phyloP scores from a whole-genome alignment of 768 basidiomycete species.

The Cantharellus anzutake region DNA sequence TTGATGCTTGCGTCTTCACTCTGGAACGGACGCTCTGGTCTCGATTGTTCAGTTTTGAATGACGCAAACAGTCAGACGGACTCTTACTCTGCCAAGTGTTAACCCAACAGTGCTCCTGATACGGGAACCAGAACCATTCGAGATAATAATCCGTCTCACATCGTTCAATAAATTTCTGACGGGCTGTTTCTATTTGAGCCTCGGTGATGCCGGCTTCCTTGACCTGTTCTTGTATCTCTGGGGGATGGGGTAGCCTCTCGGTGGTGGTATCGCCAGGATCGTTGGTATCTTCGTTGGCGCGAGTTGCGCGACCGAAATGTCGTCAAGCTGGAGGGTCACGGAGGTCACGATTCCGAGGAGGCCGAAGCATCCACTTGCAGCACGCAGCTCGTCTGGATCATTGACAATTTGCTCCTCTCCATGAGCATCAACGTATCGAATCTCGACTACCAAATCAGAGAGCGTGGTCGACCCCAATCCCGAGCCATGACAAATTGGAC shows the following conservation, averaged over 20 bases:
- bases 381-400: constrained; percentile 13
- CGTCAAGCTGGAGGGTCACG: constrained; percentile 14
- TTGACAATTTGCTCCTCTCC: constrained; percentile 11
- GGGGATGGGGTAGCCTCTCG: constrained; percentile 10
- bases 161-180: constrained; percentile 11
- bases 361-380: constrained; percentile 15
- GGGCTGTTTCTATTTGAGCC: constrained; percentile 9
- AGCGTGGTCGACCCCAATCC: constrained; percentile 13
- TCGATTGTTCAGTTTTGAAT: too few relatives aligned
- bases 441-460: constrained; percentile 13
- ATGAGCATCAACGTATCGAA: constrained; percentile 15
- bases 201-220: constrained; percentile 6
- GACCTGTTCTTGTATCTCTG: constrained; percentile 1
- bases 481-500: constrained; percentile 15
- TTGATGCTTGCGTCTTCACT: neutral
- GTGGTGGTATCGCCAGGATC: constrained; percentile 14
- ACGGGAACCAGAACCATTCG: constrained; percentile 19
- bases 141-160: constrained; percentile 14
- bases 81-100: constrained; percentile 12
- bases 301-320: constrained; percentile 14
- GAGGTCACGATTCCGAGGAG: constrained; percentile 15
- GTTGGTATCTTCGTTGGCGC: constrained; percentile 11
- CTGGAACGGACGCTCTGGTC: too few relatives aligned
- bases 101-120: constrained; percentile 14
- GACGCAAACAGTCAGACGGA: neutral